phyloP scores from a whole-genome alignment of 1,284 basidiomycete species.

The Sphagnurus paluster region DNA sequence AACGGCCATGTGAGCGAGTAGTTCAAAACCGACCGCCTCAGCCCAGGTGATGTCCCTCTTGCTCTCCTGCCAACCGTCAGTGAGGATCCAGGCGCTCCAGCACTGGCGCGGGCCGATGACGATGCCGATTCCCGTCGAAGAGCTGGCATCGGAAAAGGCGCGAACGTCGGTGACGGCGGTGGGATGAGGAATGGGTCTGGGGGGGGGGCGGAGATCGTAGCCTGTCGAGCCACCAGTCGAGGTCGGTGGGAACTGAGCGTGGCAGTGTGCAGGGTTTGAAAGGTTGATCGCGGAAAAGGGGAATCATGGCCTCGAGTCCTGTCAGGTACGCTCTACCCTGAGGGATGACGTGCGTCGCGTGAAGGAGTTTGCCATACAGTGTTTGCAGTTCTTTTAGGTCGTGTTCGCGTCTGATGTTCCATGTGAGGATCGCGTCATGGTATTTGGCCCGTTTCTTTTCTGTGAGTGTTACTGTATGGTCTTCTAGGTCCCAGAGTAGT shows the following conservation, averaged over 20 bases:
- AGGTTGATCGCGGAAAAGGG: conserved; percentile 11
- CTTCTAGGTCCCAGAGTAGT: neutral
- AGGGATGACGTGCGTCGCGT: neutral
- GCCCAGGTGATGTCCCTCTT: conserved; percentile 32
- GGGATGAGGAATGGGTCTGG: conserved; percentile 29
- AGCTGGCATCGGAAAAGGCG: conserved; percentile 47
- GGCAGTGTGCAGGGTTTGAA: conserved; percentile 28
- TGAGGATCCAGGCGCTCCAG: conserved; percentile 37
- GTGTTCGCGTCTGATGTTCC: neutral
- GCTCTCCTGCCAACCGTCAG: conserved; percentile 30
- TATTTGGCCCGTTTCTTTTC: neutral
- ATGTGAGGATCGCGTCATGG: neutral
- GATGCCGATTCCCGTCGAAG: conserved; percentile 34
- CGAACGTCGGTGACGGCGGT: conserved; percentile 22
- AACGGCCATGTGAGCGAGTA: conserved; percentile 30
- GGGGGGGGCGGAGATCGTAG: conserved; percentile 17
- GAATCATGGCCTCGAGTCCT: neutral
- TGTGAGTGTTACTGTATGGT: neutral
- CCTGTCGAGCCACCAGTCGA: conserved; percentile 37
- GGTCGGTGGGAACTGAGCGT: conserved; percentile 21
- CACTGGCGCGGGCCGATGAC: conserved; percentile 30
- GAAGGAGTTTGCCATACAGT: neutral
- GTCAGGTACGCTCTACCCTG: conserved; percentile 3
- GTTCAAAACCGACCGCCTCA: conserved; percentile 34
- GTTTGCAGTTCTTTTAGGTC: neutral